Evolutionary conservation across 495 filamentous ascomycete species (phyloP).

Genomic region (Aspergillus heteromorphus): DNA sequence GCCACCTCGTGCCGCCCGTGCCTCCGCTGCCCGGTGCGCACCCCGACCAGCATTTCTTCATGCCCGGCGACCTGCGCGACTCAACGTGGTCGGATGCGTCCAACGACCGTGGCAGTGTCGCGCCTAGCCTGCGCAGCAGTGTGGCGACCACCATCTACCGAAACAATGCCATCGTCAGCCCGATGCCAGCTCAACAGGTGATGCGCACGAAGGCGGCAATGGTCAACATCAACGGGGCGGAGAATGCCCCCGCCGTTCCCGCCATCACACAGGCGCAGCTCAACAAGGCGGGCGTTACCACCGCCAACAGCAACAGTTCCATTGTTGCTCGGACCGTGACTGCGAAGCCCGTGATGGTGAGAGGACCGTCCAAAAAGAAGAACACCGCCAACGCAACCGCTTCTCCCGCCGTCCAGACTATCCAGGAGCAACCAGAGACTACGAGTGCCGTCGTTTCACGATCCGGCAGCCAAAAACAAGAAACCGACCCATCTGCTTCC

Average conservation of each 20-base stretch:
- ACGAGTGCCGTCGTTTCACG: slow-evolving; percentile 5
- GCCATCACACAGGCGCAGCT: slow-evolving; percentile 47
- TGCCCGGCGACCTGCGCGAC: slow-evolving; percentile 86
- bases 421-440: slow-evolving; percentile 23
- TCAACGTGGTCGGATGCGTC: slow-evolving; percentile 72
- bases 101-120: slow-evolving; percentile 58
- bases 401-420: slow-evolving; percentile 14
- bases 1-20: slow-evolving; percentile 81
- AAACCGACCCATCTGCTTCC: slow-evolving; percentile 22
- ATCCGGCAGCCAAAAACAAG: slow-evolving; percentile 13
- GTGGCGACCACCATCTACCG: slow-evolving; percentile 91
- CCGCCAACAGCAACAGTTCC: slow-evolving; percentile 35
- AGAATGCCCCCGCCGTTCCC: slow-evolving; percentile 47
- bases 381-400: slow-evolving; percentile 14
- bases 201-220: slow-evolving; percentile 81
- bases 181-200: slow-evolving; percentile 76
- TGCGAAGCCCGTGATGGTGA: slow-evolving; percentile 45
- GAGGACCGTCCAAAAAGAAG: slow-evolving; percentile 29
- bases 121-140: slow-evolving; percentile 62
- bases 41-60: slow-evolving; percentile 88
- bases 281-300: slow-evolving; percentile 35
- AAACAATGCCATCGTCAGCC: slow-evolving; percentile 75
- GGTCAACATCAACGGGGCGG: slow-evolving; percentile 69
- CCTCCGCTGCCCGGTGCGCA: slow-evolving; percentile 77
- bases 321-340: slow-evolving; percentile 40